phyloP scores from a whole-genome alignment of 768 basidiomycete genomes.

The Panaeolus cyanescens region DNA sequence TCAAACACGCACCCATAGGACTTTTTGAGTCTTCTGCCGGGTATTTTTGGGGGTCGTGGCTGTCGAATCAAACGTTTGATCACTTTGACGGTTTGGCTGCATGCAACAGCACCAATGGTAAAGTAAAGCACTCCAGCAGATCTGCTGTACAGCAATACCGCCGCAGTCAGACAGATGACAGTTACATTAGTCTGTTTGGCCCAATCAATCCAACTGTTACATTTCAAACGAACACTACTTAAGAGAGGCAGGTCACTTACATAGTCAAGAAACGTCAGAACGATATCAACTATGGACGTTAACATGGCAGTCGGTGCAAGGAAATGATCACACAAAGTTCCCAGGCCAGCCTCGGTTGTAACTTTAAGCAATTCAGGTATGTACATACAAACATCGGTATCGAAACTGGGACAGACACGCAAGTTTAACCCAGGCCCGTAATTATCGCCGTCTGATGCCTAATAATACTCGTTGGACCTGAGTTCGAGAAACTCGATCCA shows the following conservation, averaged over 20 bases:
- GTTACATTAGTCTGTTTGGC: constrained; percentile 54
- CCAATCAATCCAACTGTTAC: background rate
- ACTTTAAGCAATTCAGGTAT: background rate
- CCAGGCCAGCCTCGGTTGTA: background rate
- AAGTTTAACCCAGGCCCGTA: no score
- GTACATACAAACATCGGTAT: no score
- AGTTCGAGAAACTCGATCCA: no score
- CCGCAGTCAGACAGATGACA: constrained; percentile 53
- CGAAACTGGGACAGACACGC: no score
- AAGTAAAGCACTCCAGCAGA: constrained; percentile 68
- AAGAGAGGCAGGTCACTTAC: constrained; percentile 22
- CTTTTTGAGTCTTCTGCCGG: constrained; percentile 43
- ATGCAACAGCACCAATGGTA: constrained; percentile 54
- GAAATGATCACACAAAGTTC: background rate
- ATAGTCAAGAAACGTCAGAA: constrained; percentile 40
- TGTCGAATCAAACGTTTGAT: constrained; percentile 65
- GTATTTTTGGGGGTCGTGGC: constrained; percentile 50
- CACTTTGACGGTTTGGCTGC: constrained; percentile 58
- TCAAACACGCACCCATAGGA: constrained; percentile 59
- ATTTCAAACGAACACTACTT: background rate
- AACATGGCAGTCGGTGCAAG: background rate
- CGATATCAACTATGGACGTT: constrained; percentile 17
- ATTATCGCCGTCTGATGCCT: no score
- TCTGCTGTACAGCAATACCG: constrained; percentile 56
- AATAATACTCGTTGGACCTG: no score